Percentiles rank a stretch among this genome's conserved stretches.
These are phyloP conservation scores for Phlebiopsis gigantea DNA, from an alignment of 768 basidiomycete genomes.

Conservation along the genomic window DNA sequence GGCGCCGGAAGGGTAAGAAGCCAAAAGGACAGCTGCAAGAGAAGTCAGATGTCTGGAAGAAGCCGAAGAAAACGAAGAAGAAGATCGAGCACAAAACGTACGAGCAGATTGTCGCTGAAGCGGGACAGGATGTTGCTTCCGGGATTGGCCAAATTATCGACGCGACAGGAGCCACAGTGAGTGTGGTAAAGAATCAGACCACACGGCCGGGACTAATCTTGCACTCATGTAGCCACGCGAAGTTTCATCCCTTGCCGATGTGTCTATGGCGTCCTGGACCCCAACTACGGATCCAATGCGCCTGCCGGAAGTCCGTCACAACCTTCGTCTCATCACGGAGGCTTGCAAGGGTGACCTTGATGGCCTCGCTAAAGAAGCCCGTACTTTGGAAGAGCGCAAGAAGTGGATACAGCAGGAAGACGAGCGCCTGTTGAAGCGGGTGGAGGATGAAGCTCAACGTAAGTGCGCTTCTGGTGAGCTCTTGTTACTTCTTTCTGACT, in stretches of 20 bases:
- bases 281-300: conserved; percentile 83
- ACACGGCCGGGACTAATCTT: conserved; percentile 1
- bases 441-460: conserved; percentile 77
- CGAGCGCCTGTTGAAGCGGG: conserved; percentile 56
- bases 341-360: conserved; percentile 81
- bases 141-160: conserved; percentile 89
- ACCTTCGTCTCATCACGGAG: conserved; percentile 81
- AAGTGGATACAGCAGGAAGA: conserved; percentile 70
- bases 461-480: conserved; percentile 25
- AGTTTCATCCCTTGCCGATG: conserved; percentile 76
- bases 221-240: conserved; percentile 61
- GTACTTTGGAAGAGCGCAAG: conserved; percentile 73
- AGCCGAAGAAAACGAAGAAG: conserved; percentile 76
- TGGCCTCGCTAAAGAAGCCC: conserved; percentile 86
- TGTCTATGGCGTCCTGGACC: conserved; percentile 75
- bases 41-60: conserved; percentile 80
- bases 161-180: conserved; percentile 86
- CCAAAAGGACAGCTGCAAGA: conserved; percentile 52
- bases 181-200: conserved; percentile 24
- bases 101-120: conserved; percentile 90
- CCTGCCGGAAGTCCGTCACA: conserved; percentile 96
- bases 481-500: background rate
- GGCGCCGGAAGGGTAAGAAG: conserved; percentile 42
- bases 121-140: conserved; percentile 52
- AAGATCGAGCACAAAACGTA: conserved; percentile 94